Evolutionary conservation across 306 rosid genomes (phyloP).

Genomic region (Cicer chorassanicum): DNA sequence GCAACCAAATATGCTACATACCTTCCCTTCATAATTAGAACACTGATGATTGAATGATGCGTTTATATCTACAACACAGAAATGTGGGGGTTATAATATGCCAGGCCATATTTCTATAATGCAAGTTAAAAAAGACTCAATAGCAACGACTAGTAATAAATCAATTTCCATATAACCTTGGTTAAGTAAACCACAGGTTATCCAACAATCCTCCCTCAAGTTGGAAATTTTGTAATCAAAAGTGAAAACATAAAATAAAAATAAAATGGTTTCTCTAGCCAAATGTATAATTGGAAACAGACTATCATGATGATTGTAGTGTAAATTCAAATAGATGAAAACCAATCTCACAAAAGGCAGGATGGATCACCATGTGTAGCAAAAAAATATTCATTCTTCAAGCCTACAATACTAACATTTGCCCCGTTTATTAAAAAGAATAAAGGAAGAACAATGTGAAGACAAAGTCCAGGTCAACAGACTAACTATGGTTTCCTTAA

Average conservation of each 20-base stretch:
- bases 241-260: neutral
- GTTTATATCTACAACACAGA: slow-evolving; percentile 72
- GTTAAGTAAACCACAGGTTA: slow-evolving; percentile 35
- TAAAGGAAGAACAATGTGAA: slow-evolving; percentile 8
- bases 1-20: slow-evolving; percentile 47
- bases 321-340: slow-evolving; percentile 36
- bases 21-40: slow-evolving; percentile 85
- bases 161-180: neutral
- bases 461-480: neutral
- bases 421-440: slow-evolving; percentile 29
- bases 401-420: slow-evolving; percentile 31
- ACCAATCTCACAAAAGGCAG: slow-evolving; percentile 30
- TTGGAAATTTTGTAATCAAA: slow-evolving; percentile 3
- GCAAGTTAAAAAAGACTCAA: slow-evolving; percentile 4
- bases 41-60: slow-evolving; percentile 80
- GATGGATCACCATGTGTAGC: slow-evolving; percentile 15
- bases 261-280: neutral
- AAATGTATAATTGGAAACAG: slow-evolving; percentile 29
- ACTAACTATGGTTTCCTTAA: slow-evolving; percentile 13
- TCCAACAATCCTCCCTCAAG: slow-evolving; percentile 35
- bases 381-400: slow-evolving; percentile 17
- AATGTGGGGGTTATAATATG: slow-evolving; percentile 28
- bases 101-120: slow-evolving; percentile 21
- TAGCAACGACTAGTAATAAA: slow-evolving; percentile 6
- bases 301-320: slow-evolving; percentile 27